Evolutionary conservation across 805 yeast species (phyloP).

Genomic region (Sugiyamaella floridensis): DNA sequence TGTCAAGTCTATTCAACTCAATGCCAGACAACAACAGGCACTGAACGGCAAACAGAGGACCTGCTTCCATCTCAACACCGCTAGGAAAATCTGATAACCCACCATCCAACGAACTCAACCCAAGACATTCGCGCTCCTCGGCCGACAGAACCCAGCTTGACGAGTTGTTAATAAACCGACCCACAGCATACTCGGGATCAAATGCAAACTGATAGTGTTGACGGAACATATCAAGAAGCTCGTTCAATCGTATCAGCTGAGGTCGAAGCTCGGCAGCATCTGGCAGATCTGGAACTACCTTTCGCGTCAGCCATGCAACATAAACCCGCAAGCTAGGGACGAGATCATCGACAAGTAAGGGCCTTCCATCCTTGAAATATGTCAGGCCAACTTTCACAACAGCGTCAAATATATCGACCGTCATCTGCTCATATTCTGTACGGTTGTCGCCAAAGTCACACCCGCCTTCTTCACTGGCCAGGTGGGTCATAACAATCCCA

Average conservation of each 20-base stretch:
- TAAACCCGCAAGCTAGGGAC: neutral
- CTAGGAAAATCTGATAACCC: slow-evolving; percentile 15
- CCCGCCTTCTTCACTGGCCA: neutral
- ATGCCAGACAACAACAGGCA: slow-evolving; percentile 12
- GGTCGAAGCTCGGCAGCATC: neutral
- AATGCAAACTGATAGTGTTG: slow-evolving; percentile 9
- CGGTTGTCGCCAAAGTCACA: neutral
- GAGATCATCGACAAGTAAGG: neutral
- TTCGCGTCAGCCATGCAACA: neutral
- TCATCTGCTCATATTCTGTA: neutral
- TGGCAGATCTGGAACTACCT: neutral
- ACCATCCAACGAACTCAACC: slow-evolving; percentile 7
- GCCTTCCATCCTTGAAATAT: neutral
- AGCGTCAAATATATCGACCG: neutral
- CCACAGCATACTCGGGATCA: slow-evolving; percentile 13
- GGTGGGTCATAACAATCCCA: neutral
- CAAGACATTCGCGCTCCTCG: slow-evolving; percentile 15
- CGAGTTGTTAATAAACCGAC: neutral
- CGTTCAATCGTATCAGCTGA: neutral
- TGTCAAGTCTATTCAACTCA: slow-evolving; percentile 2
- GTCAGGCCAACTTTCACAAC: neutral
- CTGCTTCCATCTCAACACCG: slow-evolving; percentile 2
- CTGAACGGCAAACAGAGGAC: slow-evolving; percentile 3
- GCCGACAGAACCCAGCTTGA: slow-evolving; percentile 1
- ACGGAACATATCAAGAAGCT: neutral